These are phyloP conservation scores for Aspergillus flavus DNA, from an alignment of 2,329 filamentous ascomycete genomes.

Conservation along the genomic window DNA sequence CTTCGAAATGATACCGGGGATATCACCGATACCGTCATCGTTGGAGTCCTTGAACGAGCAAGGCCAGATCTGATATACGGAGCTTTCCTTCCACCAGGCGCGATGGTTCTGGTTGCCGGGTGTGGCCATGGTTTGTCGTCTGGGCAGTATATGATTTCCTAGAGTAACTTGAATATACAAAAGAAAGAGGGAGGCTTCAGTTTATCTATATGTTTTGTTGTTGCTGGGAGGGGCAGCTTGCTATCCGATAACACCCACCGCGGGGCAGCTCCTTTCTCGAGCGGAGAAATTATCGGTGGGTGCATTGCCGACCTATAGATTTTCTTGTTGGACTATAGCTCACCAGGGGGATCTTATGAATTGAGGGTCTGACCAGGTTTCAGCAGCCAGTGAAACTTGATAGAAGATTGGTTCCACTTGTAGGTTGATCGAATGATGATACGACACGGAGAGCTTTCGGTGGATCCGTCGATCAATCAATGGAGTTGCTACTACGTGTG, in stretches of 20 bases:
- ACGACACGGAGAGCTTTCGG: conserved; percentile 6
- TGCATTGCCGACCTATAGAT: background rate
- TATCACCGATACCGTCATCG: conserved; percentile 63
- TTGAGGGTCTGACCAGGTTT: background rate
- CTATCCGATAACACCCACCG: background rate
- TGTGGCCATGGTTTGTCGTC: background rate
- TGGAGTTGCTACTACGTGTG: background rate
- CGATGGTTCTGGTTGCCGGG: conserved; percentile 9
- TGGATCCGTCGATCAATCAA: background rate
- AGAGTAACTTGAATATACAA: background rate
- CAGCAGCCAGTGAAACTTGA: conserved; percentile 6
- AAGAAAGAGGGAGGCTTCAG: too few relatives aligned
- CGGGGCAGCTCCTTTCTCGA: conserved; percentile 1
- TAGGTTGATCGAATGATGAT: conserved; percentile 6
- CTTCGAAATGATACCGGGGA: conserved; percentile 65
- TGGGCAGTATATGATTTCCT: background rate
- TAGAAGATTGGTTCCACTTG: conserved; percentile 6
- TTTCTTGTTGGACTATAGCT: background rate
- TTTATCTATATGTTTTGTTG: background rate
- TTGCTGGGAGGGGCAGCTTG: background rate
- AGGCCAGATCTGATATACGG: conserved; percentile 63
- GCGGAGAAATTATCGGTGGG: conserved; percentile 16
- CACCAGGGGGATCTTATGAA: background rate
- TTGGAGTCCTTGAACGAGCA: conserved; percentile 58
- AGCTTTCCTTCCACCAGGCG: conserved; percentile 60